A percentile compares a stretch with the other conserved stretches of the same genome.
Evolutionary conservation across 2,329 filamentous ascomycete species (phyloP).

Genomic region (Claviceps cyperi): DNA sequence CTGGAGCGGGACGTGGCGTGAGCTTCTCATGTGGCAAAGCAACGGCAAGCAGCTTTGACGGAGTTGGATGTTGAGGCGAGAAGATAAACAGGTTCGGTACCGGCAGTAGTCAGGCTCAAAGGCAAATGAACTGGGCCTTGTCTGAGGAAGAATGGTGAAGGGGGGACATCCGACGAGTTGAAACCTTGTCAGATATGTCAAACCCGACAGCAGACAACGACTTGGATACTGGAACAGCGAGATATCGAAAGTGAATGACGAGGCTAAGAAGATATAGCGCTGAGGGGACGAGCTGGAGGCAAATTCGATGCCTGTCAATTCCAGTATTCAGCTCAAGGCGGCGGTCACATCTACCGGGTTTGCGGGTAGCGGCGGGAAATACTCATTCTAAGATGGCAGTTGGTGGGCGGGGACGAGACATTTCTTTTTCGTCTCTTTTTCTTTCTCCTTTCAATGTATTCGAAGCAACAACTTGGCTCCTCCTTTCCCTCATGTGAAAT

Average conservation of each 20-base stretch:
- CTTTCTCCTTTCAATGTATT: conserved; percentile 6
- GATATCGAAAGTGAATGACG: not conserved
- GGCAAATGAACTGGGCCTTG: not conserved
- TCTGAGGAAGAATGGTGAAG: not conserved
- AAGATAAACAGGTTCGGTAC: not conserved
- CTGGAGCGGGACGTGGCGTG: conserved; percentile 2
- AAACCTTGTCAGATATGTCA: not conserved
- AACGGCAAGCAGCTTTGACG: not conserved
- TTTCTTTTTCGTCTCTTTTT: conserved; percentile 8
- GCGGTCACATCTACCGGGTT: conserved; percentile 5
- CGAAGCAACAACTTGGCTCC: conserved; percentile 6
- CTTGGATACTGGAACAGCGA: not conserved
- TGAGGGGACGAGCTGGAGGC: not conserved
- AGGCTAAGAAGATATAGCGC: not conserved
- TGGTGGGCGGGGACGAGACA: conserved; percentile 8
- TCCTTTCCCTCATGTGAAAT: conserved; percentile 1
- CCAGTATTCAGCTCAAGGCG: conserved; percentile 6
- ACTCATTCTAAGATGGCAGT: conserved; percentile 6
- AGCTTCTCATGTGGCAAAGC: conserved; percentile 5
- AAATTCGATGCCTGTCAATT: conserved; percentile 1
- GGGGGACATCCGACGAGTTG: not conserved
- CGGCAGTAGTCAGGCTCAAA: not conserved
- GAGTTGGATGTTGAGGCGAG: not conserved
- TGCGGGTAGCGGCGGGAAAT: conserved; percentile 6
- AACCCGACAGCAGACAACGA: not conserved